These are phyloP conservation scores for Afroboletus lepidellus DNA, from an alignment of 1,284 basidiomycete genomes.

Conservation along the genomic window DNA sequence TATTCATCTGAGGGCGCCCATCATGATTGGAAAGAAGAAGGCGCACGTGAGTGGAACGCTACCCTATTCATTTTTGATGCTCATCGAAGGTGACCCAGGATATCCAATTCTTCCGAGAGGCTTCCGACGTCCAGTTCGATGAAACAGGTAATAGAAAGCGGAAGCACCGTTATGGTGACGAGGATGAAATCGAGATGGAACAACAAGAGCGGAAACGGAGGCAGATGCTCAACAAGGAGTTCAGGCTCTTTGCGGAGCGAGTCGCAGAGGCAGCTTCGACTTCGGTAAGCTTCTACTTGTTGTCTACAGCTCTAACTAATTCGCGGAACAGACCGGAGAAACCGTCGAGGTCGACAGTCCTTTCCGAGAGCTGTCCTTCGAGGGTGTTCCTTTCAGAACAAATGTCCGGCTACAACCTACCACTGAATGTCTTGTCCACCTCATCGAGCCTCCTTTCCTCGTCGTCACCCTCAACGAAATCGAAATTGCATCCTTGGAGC, in stretches of 20 bases:
- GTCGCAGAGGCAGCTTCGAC: slow-evolving; percentile 82
- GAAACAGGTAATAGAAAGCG: slow-evolving; percentile 99
- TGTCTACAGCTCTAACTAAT: slow-evolving; percentile 10
- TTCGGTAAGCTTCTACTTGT: slow-evolving; percentile 48
- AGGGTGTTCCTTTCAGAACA: slow-evolving; percentile 94
- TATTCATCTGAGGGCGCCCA: slow-evolving; percentile 91
- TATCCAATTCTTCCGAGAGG: slow-evolving; percentile 98
- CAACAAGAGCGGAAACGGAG: slow-evolving; percentile 90
- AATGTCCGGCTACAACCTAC: slow-evolving; percentile 95
- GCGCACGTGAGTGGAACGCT: slow-evolving; percentile 61
- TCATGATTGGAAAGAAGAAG: slow-evolving; percentile 99
- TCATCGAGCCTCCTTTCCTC: slow-evolving; percentile 94
- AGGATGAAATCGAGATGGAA: slow-evolving; percentile 99
- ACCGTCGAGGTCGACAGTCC: slow-evolving; percentile 94
- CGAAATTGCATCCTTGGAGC: slow-evolving; percentile 95
- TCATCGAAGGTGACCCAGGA: slow-evolving; percentile 52
- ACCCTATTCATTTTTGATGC: not conserved
- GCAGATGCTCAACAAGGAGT: slow-evolving; percentile 91
- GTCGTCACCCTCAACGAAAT: slow-evolving; percentile 95
- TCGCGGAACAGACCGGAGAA: slow-evolving; percentile 61
- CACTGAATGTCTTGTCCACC: slow-evolving; percentile 94
- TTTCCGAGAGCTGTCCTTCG: slow-evolving; percentile 96
- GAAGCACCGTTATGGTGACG: slow-evolving; percentile 96
- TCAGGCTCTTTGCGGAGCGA: slow-evolving; percentile 92
- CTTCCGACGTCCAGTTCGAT: slow-evolving; percentile 96